These are phyloP conservation scores for Trapa incisa DNA, from an alignment of 345 rosid species.

Conservation along the genomic window DNA sequence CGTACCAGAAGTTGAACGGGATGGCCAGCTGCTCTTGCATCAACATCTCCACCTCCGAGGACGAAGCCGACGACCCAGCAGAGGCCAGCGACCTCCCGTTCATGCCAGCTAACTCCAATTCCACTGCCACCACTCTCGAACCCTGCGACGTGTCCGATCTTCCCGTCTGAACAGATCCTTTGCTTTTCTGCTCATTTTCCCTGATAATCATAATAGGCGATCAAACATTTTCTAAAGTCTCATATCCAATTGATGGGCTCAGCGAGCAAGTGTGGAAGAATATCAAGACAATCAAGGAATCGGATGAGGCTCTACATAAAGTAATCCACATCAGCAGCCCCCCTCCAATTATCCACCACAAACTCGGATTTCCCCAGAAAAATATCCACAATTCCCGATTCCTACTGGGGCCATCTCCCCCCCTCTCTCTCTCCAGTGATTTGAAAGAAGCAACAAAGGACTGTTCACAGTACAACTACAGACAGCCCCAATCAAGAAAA, in stretches of 20 bases:
- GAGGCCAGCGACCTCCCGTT: conserved; percentile 36
- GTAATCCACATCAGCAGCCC: conserved; percentile 9
- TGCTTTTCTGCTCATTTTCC: no score
- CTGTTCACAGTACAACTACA: not conserved
- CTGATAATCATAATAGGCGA: no score
- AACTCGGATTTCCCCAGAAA: conserved; percentile 30
- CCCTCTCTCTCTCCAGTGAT: not conserved
- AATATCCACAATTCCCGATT: conserved; percentile 11
- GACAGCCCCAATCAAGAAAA: not conserved
- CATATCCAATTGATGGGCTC: no score
- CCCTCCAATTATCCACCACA: conserved; percentile 33
- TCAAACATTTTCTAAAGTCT: no score
- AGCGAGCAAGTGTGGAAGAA: no score
- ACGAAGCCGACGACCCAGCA: conserved; percentile 19
- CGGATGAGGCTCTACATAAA: conserved; percentile 7
- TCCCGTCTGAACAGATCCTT: conserved; percentile 12
- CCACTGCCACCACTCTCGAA: conserved; percentile 5
- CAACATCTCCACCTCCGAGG: conserved; percentile 36
- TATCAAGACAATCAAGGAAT: not conserved
- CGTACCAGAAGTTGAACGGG: conserved; percentile 30
- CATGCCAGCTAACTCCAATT: conserved; percentile 16
- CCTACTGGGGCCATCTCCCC: conserved; percentile 4
- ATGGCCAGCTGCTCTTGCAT: conserved; percentile 29
- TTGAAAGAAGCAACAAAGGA: not conserved
- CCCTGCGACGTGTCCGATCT: conserved; percentile 15